Conservation (phyloP, 2,329 filamentous ascomycete species). For the Aureobasidium uvarum region DNA sequence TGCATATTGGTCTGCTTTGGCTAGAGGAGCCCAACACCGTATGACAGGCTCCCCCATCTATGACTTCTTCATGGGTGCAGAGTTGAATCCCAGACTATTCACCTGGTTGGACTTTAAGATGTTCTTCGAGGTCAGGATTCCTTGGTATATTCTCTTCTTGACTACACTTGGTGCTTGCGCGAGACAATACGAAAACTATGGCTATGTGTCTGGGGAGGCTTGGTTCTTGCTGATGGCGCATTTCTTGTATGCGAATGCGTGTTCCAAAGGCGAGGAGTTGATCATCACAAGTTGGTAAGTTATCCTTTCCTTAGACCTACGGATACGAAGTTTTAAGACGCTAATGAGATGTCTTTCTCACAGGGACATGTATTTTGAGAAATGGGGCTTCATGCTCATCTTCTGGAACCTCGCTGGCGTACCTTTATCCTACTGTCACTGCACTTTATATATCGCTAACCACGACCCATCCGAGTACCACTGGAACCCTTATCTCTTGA, state of each 20-base stretch:
- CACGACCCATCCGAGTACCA: slow-evolving; percentile 16
- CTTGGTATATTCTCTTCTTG: slow-evolving; percentile 80
- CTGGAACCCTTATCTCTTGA: slow-evolving; percentile 11
- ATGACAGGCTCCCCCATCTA: slow-evolving; percentile 80
- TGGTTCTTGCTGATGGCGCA: slow-evolving; percentile 82
- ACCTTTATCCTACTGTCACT: slow-evolving; percentile 24
- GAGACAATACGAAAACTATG: slow-evolving; percentile 74
- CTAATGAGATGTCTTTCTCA: too few species aligned
- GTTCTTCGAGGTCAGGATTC: slow-evolving; percentile 85
- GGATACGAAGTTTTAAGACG: too few species aligned
- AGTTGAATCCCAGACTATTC: slow-evolving; percentile 70
- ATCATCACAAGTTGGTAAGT: slow-evolving; percentile 75
- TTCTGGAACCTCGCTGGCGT: slow-evolving; percentile 26
- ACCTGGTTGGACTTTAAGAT: slow-evolving; percentile 80
- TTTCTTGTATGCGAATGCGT: slow-evolving; percentile 83
- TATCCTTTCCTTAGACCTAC: neutral
- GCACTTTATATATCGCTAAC: slow-evolving; percentile 23
- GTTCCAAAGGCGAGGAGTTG: slow-evolving; percentile 80
- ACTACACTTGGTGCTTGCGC: slow-evolving; percentile 69
- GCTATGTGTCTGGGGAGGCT: slow-evolving; percentile 79
- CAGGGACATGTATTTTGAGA: slow-evolving; percentile 26
- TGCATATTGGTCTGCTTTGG: slow-evolving; percentile 77
- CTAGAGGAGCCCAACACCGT: slow-evolving; percentile 74
- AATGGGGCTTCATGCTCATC: slow-evolving; percentile 25
- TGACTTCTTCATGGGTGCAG: slow-evolving; percentile 82